phyloP scores from a whole-genome alignment of 148 eudicot species.

The Cornus kousa region DNA sequence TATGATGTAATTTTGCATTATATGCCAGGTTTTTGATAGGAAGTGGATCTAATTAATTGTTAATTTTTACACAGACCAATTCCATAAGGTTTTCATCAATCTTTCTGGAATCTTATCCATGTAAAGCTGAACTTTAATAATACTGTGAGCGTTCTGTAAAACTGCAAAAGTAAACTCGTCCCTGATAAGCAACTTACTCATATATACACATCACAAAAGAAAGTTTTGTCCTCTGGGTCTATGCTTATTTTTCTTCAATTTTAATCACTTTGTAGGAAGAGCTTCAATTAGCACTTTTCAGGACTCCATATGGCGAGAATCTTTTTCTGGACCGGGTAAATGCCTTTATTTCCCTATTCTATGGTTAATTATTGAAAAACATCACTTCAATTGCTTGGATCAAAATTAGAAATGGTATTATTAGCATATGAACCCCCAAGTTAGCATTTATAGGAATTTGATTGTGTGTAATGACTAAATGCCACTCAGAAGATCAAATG shows the following conservation, averaged over 20 bases:
- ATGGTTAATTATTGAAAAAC: slow-evolving; percentile 4
- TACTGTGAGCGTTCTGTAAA: not conserved
- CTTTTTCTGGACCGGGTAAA: slow-evolving; percentile 87
- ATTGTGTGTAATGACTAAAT: not conserved
- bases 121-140: not conserved
- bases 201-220: no score
- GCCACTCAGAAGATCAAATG: not conserved
- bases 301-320: slow-evolving; percentile 57
- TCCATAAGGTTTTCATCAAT: not conserved
- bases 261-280: slow-evolving; percentile 59
- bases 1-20: no score
- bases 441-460: not conserved
- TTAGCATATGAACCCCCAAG: not conserved
- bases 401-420: not conserved
- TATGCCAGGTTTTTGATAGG: no score
- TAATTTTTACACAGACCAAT: not conserved
- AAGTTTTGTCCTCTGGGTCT: no score
- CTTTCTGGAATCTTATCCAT: not conserved
- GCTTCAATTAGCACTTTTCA: slow-evolving; percentile 73
- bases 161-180: not conserved
- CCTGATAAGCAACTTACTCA: not conserved
- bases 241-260: not conserved
- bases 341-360: not conserved
- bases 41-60: no score
- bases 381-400: not conserved